Conservation (phyloP, 345 rosid species). For the Salix caprea region DNA sequence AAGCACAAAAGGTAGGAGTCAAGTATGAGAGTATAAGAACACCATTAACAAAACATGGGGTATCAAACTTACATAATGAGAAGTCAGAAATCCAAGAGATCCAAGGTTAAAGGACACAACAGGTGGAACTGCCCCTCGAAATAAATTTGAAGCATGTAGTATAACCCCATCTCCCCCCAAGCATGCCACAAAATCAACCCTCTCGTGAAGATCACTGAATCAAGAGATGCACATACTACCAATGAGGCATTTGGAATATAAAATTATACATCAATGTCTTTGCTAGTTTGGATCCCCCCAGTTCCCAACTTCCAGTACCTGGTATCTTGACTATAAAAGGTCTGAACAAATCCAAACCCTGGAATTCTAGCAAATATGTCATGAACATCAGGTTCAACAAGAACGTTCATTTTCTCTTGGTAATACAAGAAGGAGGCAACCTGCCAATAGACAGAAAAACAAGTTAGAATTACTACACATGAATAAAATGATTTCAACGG, state of each 20-base stretch:
- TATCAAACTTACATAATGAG: conserved; percentile 61
- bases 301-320: conserved; percentile 44
- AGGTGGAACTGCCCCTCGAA: conserved; percentile 90
- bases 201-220: conserved; percentile 89
- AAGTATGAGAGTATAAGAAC: conserved; percentile 8
- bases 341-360: conserved; percentile 94
- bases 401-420: conserved; percentile 92
- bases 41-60: background rate
- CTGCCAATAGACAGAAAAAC: conserved; percentile 32
- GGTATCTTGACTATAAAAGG: conserved; percentile 94
- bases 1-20: conserved; percentile 11
- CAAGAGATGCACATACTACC: conserved; percentile 11
- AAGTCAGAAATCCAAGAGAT: conserved; percentile 95
- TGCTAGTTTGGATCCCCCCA: background rate
- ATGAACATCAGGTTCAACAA: conserved; percentile 96
- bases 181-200: conserved; percentile 97
- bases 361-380: conserved; percentile 97
- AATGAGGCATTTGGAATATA: conserved; percentile 3
- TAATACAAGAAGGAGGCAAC: conserved; percentile 85
- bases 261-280: conserved; percentile 3
- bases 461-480: conserved; percentile 1
- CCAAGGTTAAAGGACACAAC: conserved; percentile 96
- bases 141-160: conserved; percentile 89
- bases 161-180: conserved; percentile 98
- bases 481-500: conserved; percentile 1